phyloP scores from a whole-genome alignment of 108 stramenopile species.

The Cyclotella cryptica region DNA sequence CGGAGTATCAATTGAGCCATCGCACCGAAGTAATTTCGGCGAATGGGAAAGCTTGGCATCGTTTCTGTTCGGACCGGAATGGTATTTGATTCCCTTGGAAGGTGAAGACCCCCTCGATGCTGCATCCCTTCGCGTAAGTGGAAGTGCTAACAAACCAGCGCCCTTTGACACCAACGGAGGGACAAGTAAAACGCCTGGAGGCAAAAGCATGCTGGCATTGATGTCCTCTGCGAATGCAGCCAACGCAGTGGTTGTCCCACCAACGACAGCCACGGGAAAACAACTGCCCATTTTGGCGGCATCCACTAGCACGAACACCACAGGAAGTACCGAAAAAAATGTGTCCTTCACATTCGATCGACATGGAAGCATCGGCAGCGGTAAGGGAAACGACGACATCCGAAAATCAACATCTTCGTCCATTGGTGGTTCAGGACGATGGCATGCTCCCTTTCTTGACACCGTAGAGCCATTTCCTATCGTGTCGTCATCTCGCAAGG shows the following conservation, averaged over 20 bases:
- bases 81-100: conserved; percentile 53
- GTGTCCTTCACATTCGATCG: conserved; percentile 43
- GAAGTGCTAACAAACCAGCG: conserved; percentile 15
- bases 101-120: conserved; percentile 25
- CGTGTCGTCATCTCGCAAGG: conserved; percentile 32
- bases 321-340: conserved; percentile 19
- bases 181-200: conserved; percentile 18
- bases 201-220: conserved; percentile 23
- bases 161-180: conserved; percentile 2
- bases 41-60: conserved; percentile 82
- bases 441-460: conserved; percentile 82
- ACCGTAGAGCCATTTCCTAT: conserved; percentile 69
- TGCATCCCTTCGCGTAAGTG: background rate
- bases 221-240: conserved; percentile 1
- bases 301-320: conserved; percentile 7
- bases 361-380: conserved; percentile 8
- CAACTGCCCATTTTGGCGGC: conserved; percentile 41
- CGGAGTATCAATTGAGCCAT: conserved; percentile 2
- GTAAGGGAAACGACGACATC: background rate
- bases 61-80: conserved; percentile 85
- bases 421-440: conserved; percentile 42
- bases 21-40: background rate
- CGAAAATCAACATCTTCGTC: background rate
- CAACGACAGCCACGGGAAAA: conserved; percentile 35
- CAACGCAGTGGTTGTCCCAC: background rate